Evolutionary conservation across 2,329 filamentous ascomycete species (phyloP), one percentile per base, ranked within the genome.

Genomic region (Colletotrichum agaves): DNA sequence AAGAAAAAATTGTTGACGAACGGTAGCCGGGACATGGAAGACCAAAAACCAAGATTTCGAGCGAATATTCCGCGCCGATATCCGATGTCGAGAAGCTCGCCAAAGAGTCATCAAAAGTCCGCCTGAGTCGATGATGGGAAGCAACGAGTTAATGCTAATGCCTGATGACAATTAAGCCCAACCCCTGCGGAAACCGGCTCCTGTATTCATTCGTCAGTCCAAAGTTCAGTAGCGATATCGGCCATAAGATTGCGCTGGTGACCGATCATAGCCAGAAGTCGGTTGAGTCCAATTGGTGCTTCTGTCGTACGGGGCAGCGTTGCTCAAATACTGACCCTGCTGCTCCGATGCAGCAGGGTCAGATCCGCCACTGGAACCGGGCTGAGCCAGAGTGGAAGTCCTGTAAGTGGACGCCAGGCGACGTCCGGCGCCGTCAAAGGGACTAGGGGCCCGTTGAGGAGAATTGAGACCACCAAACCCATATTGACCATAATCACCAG

Each of bases 301-400:
- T 8, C 67, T 71, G 37, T 69, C 58, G 37, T 56, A 61, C 11
- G 41, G 31, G 46, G 7, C 27, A 61, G 19, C 17, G 17, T 59
- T 52, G 13, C 50, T 15, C 6, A 47, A 47, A 19, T 49, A 41
- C 10, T 66, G 46, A 13, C 58, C 59, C n/a, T 61, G 41, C 27
- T 62, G 62, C 3, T 72, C 70, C 3, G 77, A 74, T 4, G 77
- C 76, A 35, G 80, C 76, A 5, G 81, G 82, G 41, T 81, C 82
- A 3, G 53, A 57, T 23, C 78, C 78, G 33, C 79, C 79, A 31
- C 78, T 80, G 5, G 81, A 81, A 5, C 83, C 84, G 3, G 85
- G 82, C 12, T 85, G 81, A 60, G n/a, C n/a, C n/a, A 87, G 77
- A 4, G 85, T 83, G 1, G 84, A 85, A 73, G 83, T 86, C 63